Evolutionary conservation across 2,329 filamentous ascomycete species (phyloP), one percentile per base, ranked within the genome.

Genomic region (Geosmithia flava): DNA sequence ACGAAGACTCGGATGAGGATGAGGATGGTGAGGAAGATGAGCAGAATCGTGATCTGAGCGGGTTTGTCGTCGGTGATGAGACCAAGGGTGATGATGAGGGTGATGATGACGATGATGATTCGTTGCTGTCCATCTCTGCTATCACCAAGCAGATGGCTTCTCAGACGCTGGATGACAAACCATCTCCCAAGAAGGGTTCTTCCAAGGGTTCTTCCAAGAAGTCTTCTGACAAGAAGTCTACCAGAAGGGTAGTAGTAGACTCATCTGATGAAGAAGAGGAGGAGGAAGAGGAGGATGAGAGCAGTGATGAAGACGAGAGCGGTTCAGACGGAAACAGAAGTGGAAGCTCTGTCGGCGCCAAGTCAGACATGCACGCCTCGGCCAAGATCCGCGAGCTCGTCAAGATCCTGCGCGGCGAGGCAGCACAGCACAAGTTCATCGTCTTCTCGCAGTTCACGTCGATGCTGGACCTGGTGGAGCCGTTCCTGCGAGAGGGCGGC

Each of bases 401-500:
- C 59, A 74, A 80, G 51, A 86, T 98, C 47, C 77, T 98, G 8
- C 77, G 81, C 53, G 79, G 79, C 43, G 93, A 98, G 64, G 81
- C 82, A 0, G 70, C 75, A 2, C 74, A 88, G 51, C 87, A 95
- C 74, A 98, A 98, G 62, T 95, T 95, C 61, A 98, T 98, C 58
- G 89, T 98, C 53, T 98, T 98, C 67, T 95, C 89, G 1, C 88
- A 97, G 58, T 98, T 98, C 67, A 98, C 93, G 0, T 93, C 88
- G 1, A 98, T 98, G 93, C 80, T 98, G 44, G 87, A 97, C 68
- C 81, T 97, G 27, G 82, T 98, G 53, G 89, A 97, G 62, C 93
- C 93, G 2, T 96, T 97, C 66, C 73, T 98, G 51, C 74, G 76
- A 44, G 75, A 80, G 45, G 81, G 84, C 15, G 79, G 81, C 15